Evolutionary conservation across 1,284 basidiomycete genomes (phyloP).

Genomic region (Marasmius oreades): DNA sequence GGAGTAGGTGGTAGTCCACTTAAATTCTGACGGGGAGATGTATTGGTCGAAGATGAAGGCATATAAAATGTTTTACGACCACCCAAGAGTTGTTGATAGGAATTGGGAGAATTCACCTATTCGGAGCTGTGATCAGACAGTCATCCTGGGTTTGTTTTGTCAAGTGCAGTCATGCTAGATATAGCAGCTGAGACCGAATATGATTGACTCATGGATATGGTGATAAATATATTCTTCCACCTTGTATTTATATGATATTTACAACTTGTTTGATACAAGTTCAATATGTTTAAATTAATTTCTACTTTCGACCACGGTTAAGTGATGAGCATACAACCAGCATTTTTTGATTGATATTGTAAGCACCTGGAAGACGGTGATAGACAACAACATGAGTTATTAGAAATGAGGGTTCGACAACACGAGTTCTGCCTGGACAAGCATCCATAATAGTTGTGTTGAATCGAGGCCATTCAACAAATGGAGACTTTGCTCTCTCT

Average conservation of each 20-base stretch:
- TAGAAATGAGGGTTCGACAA: background rate
- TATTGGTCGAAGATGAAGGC: constrained; percentile 54
- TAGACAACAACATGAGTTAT: background rate
- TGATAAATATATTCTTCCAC: no score
- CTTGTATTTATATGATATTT: no score
- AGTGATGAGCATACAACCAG: background rate
- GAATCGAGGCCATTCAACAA: constrained; percentile 1
- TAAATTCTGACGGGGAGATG: constrained; percentile 51
- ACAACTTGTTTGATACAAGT: no score
- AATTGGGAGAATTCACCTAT: constrained; percentile 5
- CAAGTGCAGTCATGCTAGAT: constrained; percentile 23
- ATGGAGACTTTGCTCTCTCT: constrained; percentile 4
- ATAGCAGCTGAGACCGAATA: constrained; percentile 41
- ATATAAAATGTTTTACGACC: constrained; percentile 36
- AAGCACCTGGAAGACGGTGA: background rate
- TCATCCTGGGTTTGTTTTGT: constrained; percentile 31
- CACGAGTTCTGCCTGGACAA: no score
- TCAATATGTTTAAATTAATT: no score
- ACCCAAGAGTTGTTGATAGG: constrained; percentile 15
- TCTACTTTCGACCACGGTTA: background rate
- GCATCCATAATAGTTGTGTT: background rate
- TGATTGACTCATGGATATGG: constrained; percentile 32
- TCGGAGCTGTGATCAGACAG: constrained; percentile 19
- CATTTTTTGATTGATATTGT: background rate
- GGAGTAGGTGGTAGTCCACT: constrained; percentile 40